These are phyloP conservation scores for Grifola frondosa DNA, from an alignment of 1,284 basidiomycete species.

Conservation along the genomic window DNA sequence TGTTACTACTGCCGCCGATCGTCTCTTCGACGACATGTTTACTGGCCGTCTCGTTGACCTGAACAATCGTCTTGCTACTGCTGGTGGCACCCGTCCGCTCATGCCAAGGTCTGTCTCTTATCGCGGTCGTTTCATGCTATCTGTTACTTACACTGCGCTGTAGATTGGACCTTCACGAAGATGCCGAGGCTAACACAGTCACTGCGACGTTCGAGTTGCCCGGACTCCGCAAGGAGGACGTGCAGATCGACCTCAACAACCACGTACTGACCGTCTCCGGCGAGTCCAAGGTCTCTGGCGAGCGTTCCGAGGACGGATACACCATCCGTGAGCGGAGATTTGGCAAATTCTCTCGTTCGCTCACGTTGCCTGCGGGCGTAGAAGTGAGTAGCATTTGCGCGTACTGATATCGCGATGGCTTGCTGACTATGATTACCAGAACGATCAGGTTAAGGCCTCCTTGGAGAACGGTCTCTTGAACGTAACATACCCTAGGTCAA, in stretches of 20 bases:
- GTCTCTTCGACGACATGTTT: conserved; percentile 49
- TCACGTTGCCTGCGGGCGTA: conserved; percentile 42
- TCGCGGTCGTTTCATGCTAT: too few relatives aligned
- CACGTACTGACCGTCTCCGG: conserved; percentile 24
- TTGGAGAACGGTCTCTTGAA: conserved; percentile 43
- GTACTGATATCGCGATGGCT: not conserved
- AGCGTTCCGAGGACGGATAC: conserved; percentile 41
- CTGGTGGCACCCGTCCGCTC: too few relatives aligned
- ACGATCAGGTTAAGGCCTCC: conserved; percentile 39
- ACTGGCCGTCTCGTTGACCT: conserved; percentile 22
- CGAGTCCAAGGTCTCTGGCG: conserved; percentile 30
- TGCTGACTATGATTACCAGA: conserved; percentile 23
- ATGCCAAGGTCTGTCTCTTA: too few relatives aligned
- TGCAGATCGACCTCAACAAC: conserved; percentile 41
- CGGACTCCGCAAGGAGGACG: conserved; percentile 42
- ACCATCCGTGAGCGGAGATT: conserved; percentile 44
- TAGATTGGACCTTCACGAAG: conserved; percentile 51
- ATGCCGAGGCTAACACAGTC: conserved; percentile 39
- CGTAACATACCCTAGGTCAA: conserved; percentile 40
- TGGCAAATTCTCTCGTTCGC: conserved; percentile 42
- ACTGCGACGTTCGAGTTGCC: conserved; percentile 51
- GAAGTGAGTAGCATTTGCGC: conserved; percentile 35
- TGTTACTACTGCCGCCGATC: conserved; percentile 52
- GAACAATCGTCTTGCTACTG: not conserved
- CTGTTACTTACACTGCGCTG: conserved; percentile 4